Percentiles rank a stretch among this genome's conserved stretches.
phyloP scores from a whole-genome alignment of 495 filamentous ascomycete species.

The Penicillium egyptiacum region DNA sequence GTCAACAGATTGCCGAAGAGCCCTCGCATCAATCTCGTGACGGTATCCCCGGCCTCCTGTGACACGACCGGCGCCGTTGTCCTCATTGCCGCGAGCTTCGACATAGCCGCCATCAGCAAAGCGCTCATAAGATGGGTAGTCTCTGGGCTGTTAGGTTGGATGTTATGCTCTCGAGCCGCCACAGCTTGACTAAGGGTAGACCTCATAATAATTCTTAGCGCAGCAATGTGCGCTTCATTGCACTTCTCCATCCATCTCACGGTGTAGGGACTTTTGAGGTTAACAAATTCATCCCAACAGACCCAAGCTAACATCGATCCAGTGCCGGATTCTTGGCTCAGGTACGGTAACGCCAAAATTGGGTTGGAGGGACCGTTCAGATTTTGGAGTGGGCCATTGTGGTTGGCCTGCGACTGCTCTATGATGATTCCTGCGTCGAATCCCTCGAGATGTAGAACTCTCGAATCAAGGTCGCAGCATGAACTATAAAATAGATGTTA shows the following conservation, averaged over 20 bases:
- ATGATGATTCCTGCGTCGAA: slow-evolving; percentile 6
- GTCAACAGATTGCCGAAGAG: slow-evolving; percentile 32
- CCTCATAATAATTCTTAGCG: slow-evolving; percentile 27
- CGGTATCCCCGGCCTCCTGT: slow-evolving; percentile 23
- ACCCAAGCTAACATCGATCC: slow-evolving; percentile 35
- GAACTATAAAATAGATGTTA: background rate
- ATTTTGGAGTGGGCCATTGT: background rate
- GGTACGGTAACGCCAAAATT: background rate
- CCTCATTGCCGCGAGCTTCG: slow-evolving; percentile 28
- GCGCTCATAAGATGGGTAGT: background rate
- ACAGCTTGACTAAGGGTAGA: background rate
- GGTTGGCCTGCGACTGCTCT: background rate
- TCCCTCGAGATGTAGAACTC: background rate
- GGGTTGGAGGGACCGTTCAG: background rate
- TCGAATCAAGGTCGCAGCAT: slow-evolving; percentile 4
- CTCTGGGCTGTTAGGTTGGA: background rate
- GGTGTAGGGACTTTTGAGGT: slow-evolving; percentile 25
- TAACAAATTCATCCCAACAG: slow-evolving; percentile 33
- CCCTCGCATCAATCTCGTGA: slow-evolving; percentile 31
- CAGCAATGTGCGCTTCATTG: slow-evolving; percentile 29
- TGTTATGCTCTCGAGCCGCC: background rate
- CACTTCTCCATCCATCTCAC: slow-evolving; percentile 32
- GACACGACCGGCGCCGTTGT: slow-evolving; percentile 18
- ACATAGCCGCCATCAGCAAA: slow-evolving; percentile 25
- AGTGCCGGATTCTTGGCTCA: slow-evolving; percentile 13